Percentiles rank a stretch among this genome's conserved stretches.
Conservation (phyloP, 768 basidiomycete species). For the Gyrodon lividus region DNA sequence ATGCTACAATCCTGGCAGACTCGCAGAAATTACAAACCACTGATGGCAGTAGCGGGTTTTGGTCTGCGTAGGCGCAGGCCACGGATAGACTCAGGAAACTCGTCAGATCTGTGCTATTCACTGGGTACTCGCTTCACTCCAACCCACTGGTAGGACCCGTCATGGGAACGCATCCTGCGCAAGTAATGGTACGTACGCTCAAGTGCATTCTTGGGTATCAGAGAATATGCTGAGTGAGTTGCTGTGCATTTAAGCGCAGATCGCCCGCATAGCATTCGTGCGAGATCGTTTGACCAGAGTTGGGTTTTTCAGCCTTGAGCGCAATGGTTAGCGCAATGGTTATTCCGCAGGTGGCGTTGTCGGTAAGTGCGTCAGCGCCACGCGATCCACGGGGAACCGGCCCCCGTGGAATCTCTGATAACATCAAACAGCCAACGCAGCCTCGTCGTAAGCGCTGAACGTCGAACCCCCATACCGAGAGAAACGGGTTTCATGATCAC, state of each 20-base stretch:
- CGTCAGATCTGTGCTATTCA: not conserved
- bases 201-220: not conserved
- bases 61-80: not conserved
- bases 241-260: not conserved
- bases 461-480: not conserved
- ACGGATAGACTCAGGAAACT: not conserved
- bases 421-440: constrained; percentile 35
- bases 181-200: not conserved
- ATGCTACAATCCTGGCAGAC: not conserved
- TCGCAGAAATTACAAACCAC: not conserved
- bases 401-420: constrained; percentile 41
- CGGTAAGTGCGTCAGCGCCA: constrained; percentile 39
- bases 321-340: constrained; percentile 5
- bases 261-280: not conserved
- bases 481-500: constrained; percentile 44
- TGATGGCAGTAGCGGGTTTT: not conserved
- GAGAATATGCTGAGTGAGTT: not conserved
- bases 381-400: constrained; percentile 35
- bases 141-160: not conserved
- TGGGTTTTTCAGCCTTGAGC: not conserved
- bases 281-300: not conserved
- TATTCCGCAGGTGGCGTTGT: constrained; percentile 25
- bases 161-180: not conserved
- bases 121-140: not conserved
- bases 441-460: constrained; percentile 9